Percentiles rank a stretch among this genome's conserved stretches.
Evolutionary conservation across 2,329 filamentous ascomycete genomes (phyloP).

Genomic region (Penicillium sp.): DNA sequence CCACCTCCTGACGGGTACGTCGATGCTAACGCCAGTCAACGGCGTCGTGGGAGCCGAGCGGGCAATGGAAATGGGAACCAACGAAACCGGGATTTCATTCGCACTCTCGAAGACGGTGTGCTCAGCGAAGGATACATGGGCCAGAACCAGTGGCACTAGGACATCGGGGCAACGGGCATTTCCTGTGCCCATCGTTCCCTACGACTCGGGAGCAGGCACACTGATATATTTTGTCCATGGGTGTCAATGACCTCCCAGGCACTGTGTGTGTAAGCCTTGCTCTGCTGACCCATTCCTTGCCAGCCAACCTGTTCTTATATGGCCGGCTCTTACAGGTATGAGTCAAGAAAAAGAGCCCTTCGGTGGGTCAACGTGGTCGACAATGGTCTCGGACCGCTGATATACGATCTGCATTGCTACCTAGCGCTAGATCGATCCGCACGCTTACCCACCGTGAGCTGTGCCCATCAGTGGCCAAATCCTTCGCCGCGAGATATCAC

Average conservation of each 20-base stretch:
- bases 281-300: slow-evolving; percentile 3
- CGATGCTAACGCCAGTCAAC: slow-evolving; percentile 64
- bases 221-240: slow-evolving; percentile 4
- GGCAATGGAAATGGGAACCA: slow-evolving; percentile 49
- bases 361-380: slow-evolving; percentile 1
- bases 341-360: background rate
- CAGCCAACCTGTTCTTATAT: background rate
- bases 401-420: slow-evolving; percentile 10
- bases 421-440: slow-evolving; percentile 7
- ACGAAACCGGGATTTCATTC: slow-evolving; percentile 81
- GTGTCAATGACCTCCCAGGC: background rate
- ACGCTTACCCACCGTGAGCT: slow-evolving; percentile 5
- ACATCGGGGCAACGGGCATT: background rate
- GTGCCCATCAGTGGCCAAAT: slow-evolving; percentile 11
- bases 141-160: slow-evolving; percentile 69
- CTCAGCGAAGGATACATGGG: slow-evolving; percentile 88
- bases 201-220: background rate
- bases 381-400: slow-evolving; percentile 9
- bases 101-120: slow-evolving; percentile 90
- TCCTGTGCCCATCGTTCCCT: background rate
- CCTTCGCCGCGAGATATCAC: background rate
- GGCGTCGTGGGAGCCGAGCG: slow-evolving; percentile 73
- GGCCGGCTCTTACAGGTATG: slow-evolving; percentile 5
- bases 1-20: slow-evolving; percentile 81
- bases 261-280: background rate